Conservation (phyloP, 164 flowering plant species). For the Saururus chinensis region DNA sequence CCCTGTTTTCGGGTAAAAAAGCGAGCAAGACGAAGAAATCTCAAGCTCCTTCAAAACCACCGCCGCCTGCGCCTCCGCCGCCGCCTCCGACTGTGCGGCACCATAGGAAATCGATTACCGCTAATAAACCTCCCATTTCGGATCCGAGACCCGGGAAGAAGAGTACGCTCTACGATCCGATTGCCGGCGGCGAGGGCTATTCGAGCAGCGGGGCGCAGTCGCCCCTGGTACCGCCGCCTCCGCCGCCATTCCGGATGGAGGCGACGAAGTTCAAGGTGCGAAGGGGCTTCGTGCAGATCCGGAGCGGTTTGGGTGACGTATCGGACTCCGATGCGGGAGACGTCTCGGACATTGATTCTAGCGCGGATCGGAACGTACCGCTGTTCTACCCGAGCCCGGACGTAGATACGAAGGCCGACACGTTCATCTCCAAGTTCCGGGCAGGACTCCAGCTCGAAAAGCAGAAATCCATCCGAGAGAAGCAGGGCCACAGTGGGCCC, state of each 20-base stretch:
- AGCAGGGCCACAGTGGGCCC: conserved; percentile 2
- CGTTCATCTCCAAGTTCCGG: conserved; percentile 64
- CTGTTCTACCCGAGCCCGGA: conserved; percentile 69
- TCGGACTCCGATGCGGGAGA: conserved; percentile 37
- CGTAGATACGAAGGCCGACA: conserved; percentile 66
- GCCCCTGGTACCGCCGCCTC: conserved; percentile 65
- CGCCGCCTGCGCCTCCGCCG: conserved; percentile 16
- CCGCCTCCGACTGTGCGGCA: conserved; percentile 44
- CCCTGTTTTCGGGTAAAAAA: too few species aligned
- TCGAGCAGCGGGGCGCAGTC: conserved; percentile 18
- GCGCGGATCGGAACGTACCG: conserved; percentile 16
- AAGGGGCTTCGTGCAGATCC: conserved; percentile 34
- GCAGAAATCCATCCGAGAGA: conserved; percentile 45
- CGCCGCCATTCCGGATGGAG: conserved; percentile 50
- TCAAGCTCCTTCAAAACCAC: conserved; percentile 6
- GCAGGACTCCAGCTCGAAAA: conserved; percentile 68
- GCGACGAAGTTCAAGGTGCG: conserved; percentile 22
- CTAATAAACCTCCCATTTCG: conserved; percentile 6
- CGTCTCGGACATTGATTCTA: conserved; percentile 8
- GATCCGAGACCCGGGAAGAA: conserved; percentile 6
- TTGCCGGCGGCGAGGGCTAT: background rate
- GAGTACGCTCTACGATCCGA: background rate
- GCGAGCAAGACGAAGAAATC: too few species aligned
- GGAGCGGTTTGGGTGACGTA: conserved; percentile 41
- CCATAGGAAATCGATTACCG: conserved; percentile 20